Conservation (phyloP, 116 monocot species). For the Papilionanthe hybrid region DNA sequence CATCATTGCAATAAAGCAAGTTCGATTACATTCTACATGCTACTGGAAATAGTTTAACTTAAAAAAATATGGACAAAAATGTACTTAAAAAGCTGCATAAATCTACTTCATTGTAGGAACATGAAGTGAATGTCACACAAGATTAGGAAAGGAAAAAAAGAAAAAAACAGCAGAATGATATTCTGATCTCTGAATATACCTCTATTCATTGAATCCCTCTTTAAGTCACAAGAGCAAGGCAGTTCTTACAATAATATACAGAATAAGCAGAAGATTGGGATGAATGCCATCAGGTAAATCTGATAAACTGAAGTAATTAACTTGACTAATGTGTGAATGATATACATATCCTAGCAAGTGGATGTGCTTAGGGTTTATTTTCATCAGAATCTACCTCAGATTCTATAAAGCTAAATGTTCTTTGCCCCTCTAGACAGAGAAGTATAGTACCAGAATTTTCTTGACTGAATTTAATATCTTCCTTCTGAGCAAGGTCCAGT, state of each 20-base stretch:
- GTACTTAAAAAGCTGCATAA: neutral
- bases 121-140: neutral
- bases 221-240: neutral
- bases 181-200: neutral
- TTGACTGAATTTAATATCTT: slow-evolving; percentile 71
- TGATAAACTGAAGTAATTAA: neutral
- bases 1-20: too few relatives aligned
- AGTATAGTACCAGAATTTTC: slow-evolving; percentile 78
- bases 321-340: neutral
- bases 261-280: neutral
- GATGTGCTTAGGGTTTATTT: neutral
- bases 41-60: too few relatives aligned
- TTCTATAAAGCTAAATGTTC: slow-evolving; percentile 55
- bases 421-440: slow-evolving; percentile 39
- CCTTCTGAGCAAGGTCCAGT: slow-evolving; percentile 40
- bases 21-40: too few relatives aligned
- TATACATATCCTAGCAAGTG: neutral
- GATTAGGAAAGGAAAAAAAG: too few relatives aligned
- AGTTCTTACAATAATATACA: neutral
- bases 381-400: slow-evolving; percentile 9
- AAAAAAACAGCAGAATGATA: neutral
- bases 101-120: neutral
- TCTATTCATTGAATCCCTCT: neutral
- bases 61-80: too few relatives aligned
- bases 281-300: too few relatives aligned